Conservation (phyloP, 306 rosid species). For the Quercus robur region DNA sequence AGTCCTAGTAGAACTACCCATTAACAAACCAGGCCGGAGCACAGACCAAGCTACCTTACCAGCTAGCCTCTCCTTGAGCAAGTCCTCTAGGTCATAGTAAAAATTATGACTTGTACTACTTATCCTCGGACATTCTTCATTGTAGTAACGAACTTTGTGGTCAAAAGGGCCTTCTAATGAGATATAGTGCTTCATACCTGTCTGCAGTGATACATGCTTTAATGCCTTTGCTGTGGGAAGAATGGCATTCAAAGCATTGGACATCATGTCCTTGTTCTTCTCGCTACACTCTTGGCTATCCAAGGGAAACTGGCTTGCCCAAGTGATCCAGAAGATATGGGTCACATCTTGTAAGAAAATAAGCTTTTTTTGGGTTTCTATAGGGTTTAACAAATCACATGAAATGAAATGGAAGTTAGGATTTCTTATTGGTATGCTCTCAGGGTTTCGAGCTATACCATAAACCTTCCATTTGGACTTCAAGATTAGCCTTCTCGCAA, state of each 20-base stretch:
- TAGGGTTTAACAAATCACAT: constrained; percentile 69
- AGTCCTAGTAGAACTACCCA: constrained; percentile 68
- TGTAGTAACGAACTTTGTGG: constrained; percentile 21
- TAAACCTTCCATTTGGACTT: constrained; percentile 76
- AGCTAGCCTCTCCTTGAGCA: constrained; percentile 62
- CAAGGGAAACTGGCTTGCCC: constrained; percentile 76
- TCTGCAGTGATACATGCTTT: constrained; percentile 82
- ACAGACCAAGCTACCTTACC: constrained; percentile 66
- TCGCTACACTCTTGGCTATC: constrained; percentile 53
- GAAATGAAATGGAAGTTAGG: constrained; percentile 68
- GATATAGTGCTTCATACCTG: constrained; percentile 86
- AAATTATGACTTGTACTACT: constrained; percentile 40
- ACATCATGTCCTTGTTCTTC: constrained; percentile 72
- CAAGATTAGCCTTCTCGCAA: constrained; percentile 46
- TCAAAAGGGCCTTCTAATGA: constrained; percentile 47
- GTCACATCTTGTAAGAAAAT: constrained; percentile 57
- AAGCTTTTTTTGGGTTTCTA: constrained; percentile 51
- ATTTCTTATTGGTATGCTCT: constrained; percentile 24
- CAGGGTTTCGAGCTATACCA: constrained; percentile 73
- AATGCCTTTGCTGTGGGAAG: constrained; percentile 45
- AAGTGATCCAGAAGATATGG: constrained; percentile 89
- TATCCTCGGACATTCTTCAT: constrained; percentile 62
- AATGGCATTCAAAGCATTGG: constrained; percentile 56
- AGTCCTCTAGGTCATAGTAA: constrained; percentile 76
- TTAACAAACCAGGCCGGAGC: constrained; percentile 75